Base-by-base conservation (phyloP, 768 basidiomycete genomes). In the Lentinula sp. region DNA sequence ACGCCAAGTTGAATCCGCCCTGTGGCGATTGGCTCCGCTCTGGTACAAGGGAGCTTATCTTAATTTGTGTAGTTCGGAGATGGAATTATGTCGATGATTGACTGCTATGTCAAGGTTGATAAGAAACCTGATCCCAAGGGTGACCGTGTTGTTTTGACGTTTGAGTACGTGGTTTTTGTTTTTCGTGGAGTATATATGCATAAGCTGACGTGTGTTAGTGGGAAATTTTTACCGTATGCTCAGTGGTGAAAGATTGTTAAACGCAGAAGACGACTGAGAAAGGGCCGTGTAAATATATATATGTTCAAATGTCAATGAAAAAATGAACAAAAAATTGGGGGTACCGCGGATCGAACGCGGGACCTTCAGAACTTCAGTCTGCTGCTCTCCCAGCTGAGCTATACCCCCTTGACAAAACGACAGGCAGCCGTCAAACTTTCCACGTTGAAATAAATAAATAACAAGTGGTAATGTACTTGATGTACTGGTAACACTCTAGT, bases 71-170 rank as follows among this genome's bases (percentile, higher is more conserved):
- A 89, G 88, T 92, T 91, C 64, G 91, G 91, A 5, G 91, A 93
- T 66, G 90, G 91, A 4, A 92, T 93, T 62, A 91, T 92, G 89
- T 89, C 87, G 18, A 89, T 92, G 88, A 91, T 92, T 61, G 90
- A 93, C 70, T 92, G 90, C 72, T 85, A 82, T 65, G 79, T 92
- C 62, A 78, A 77, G 51, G 76, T 92, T 49, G 76, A 83, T 63
- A 84, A 78, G 74, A 91, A 92, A 70, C 77, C 80, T 15, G 83
- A 91, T 66, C 88, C 89, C 15, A 89, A 87, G 67, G 90, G 90
- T 39, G 89, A 92, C 65, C 87, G 91, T 48, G 86, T 91, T 8
- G 66, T 91, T 16, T 75, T 93, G 62, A 91, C 86, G 2, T 91
- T 91, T 64, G 89, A 93, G 90, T 92, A 66, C 65, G 89, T 77